phyloP scores from a whole-genome alignment of 495 filamentous ascomycete genomes.

The Hypoxylon fragiforme region DNA sequence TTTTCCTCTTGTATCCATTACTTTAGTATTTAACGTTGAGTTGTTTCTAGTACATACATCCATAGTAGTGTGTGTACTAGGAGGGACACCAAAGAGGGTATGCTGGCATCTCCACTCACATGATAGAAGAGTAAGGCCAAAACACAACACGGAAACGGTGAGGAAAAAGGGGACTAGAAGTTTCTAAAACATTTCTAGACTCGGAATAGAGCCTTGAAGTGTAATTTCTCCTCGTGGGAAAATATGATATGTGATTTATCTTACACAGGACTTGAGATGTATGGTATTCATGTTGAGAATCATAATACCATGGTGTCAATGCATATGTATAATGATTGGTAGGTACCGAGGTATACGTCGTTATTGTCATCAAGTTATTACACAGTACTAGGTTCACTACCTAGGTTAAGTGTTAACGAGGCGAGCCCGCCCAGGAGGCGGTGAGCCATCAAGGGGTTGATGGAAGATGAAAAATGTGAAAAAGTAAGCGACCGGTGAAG shows the following conservation, averaged over 20 bases:
- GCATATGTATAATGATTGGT: too few species aligned
- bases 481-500: constrained; percentile 11
- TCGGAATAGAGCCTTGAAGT: constrained; percentile 28
- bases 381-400: too few species aligned
- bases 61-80: too few species aligned
- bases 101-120: constrained; percentile 20
- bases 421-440: constrained; percentile 23
- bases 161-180: constrained; percentile 27
- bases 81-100: constrained; percentile 15
- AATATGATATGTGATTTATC: too few species aligned
- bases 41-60: constrained; percentile 13
- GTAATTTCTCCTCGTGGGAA: too few species aligned
- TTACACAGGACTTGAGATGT: too few species aligned
- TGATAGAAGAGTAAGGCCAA: constrained; percentile 12
- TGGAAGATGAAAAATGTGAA: too few species aligned
- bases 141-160: constrained; percentile 15
- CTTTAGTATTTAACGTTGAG: not conserved
- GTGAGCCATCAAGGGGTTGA: constrained; percentile 24
- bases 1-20: not conserved
- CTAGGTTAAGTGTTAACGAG: not conserved
- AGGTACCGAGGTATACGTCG: constrained; percentile 10
- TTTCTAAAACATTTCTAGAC: constrained; percentile 35
- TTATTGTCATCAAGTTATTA: constrained; percentile 26
- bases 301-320: constrained; percentile 22
- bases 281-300: constrained; percentile 6